Conservation (phyloP, 768 basidiomycete species). For the Paxillus ammoniavirescens region DNA sequence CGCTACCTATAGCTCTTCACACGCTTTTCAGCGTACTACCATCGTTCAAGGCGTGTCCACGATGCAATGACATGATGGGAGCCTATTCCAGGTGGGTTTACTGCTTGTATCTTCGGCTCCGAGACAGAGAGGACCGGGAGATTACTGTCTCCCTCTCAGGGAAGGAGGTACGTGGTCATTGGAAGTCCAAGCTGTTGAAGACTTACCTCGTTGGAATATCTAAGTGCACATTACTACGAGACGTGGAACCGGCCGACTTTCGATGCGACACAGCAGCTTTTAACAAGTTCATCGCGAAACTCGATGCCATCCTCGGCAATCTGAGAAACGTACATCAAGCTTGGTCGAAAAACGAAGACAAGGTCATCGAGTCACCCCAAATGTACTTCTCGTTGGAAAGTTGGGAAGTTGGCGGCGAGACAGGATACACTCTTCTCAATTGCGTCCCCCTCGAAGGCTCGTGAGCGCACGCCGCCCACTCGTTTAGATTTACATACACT, state of each 20-base stretch:
- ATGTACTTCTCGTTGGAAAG: conserved; percentile 31
- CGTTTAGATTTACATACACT: background rate
- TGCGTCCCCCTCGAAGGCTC: conserved; percentile 8
- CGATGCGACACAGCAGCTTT: conserved; percentile 38
- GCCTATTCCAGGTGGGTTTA: conserved; percentile 49
- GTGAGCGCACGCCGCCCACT: background rate
- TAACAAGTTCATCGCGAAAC: conserved; percentile 35
- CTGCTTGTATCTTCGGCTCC: conserved; percentile 47
- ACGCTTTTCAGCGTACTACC: conserved; percentile 40
- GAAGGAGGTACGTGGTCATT: conserved; percentile 35
- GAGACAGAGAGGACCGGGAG: conserved; percentile 45
- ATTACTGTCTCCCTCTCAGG: conserved; percentile 50
- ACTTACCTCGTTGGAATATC: background rate
- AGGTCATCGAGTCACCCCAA: conserved; percentile 21
- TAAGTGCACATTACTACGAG: conserved; percentile 46
- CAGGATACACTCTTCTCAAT: conserved; percentile 23
- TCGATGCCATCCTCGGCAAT: conserved; percentile 49
- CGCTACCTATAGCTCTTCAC: background rate
- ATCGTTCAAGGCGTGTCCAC: conserved; percentile 43
- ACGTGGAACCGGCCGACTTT: conserved; percentile 44
- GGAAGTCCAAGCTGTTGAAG: background rate
- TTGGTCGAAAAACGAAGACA: conserved; percentile 20
- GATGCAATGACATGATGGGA: conserved; percentile 53
- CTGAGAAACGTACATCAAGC: conserved; percentile 40
- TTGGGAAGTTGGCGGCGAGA: conserved; percentile 22